A percentile compares a stretch with the other conserved stretches of the same genome.
Evolutionary conservation across 257 asterid species (phyloP).

Genomic region (Fraxinus excelsior): DNA sequence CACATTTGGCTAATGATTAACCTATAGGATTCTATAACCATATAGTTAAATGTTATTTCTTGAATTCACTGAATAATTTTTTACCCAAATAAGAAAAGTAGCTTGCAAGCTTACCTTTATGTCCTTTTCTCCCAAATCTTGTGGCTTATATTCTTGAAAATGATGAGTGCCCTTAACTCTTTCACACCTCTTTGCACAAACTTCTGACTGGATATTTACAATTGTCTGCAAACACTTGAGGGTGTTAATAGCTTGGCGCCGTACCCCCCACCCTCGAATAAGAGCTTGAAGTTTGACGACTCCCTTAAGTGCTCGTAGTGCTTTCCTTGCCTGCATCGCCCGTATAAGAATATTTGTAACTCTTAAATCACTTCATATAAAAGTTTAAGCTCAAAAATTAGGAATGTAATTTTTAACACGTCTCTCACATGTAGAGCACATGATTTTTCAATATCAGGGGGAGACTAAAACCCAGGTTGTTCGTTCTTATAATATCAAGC

Average conservation of each 20-base stretch:
- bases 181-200: slow-evolving; percentile 66
- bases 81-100: not conserved
- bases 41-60: not conserved
- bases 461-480: not conserved
- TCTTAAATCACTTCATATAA: not conserved
- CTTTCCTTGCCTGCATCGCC: slow-evolving; percentile 75
- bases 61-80: not conserved
- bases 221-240: slow-evolving; percentile 87
- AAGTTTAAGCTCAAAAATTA: not conserved
- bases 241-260: slow-evolving; percentile 77
- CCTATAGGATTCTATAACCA: not conserved
- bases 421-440: not conserved
- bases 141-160: slow-evolving; percentile 40
- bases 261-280: slow-evolving; percentile 89
- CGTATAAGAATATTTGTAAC: not conserved
- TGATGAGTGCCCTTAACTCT: slow-evolving; percentile 40
- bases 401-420: not conserved
- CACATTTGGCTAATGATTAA: not conserved
- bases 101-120: slow-evolving; percentile 49
- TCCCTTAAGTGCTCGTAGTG: slow-evolving; percentile 81
- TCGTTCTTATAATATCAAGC: slow-evolving; percentile 20
- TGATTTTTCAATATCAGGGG: not conserved
- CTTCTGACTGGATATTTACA: slow-evolving; percentile 78
- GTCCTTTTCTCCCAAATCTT: slow-evolving; percentile 59
- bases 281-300: slow-evolving; percentile 92